Percentiles rank a stretch among this genome's conserved stretches.
phyloP scores from a whole-genome alignment of 768 basidiomycete species.

The Lenzites betulinus region DNA sequence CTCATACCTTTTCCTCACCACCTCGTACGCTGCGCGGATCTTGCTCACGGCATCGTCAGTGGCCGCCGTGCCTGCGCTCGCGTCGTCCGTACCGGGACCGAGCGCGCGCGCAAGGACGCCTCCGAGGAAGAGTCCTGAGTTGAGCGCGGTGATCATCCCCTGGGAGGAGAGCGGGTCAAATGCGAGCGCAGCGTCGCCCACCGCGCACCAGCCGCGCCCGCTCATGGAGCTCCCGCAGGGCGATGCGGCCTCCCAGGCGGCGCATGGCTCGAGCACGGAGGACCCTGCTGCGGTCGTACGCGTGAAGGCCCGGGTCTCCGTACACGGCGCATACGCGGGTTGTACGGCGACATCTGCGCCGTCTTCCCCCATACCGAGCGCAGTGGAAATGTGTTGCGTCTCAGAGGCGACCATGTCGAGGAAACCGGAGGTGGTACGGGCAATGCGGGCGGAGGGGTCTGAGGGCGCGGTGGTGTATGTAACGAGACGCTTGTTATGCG shows the following conservation, averaged over 20 bases:
- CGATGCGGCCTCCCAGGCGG: not conserved
- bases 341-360: not conserved
- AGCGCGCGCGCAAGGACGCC: not conserved
- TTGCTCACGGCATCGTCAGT: not conserved
- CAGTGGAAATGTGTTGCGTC: not conserved
- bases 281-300: not conserved
- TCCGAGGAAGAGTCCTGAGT: not conserved
- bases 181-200: not conserved
- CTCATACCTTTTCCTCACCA: not conserved
- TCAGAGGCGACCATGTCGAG: not conserved
- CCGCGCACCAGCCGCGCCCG: not conserved
- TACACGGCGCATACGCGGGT: not conserved
- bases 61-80: not conserved
- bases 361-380: not conserved
- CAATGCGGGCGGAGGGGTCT: not conserved
- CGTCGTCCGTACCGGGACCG: not conserved
- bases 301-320: not conserved
- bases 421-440: not conserved
- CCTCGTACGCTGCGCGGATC: not conserved
- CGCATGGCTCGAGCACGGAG: not conserved
- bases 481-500: not conserved
- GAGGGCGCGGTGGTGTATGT: not conserved
- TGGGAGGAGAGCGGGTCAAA: not conserved
- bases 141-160: not conserved
- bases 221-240: too few species aligned